These are phyloP conservation scores for Colletotrichum viniferum DNA, from an alignment of 2,329 filamentous ascomycete genomes.

Conservation along the genomic window DNA sequence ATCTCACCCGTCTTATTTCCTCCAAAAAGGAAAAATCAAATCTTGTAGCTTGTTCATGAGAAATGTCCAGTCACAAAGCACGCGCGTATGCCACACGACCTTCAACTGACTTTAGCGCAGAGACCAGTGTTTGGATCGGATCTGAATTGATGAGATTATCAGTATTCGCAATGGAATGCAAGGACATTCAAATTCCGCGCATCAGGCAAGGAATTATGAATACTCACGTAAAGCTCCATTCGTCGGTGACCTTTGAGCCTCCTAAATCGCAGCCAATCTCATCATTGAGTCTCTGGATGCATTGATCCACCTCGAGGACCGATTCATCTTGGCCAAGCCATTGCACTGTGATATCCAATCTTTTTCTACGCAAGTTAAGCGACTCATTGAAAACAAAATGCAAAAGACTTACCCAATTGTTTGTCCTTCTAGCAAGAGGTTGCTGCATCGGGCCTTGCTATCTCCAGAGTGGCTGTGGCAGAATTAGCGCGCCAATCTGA, in stretches of 20 bases:
- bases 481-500: neutral
- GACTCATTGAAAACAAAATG: no score
- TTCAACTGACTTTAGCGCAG: neutral
- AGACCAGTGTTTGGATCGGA: neutral
- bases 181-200: no score
- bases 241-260: neutral
- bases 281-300: neutral
- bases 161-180: neutral
- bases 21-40: neutral
- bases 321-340: neutral
- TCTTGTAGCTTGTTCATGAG: neutral
- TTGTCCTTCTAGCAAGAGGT: neutral
- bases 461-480: neutral
- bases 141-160: neutral
- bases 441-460: neutral
- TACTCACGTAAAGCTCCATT: neutral
- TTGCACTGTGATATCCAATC: neutral
- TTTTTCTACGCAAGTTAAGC: neutral
- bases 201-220: no score
- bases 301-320: neutral
- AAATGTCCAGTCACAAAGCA: neutral
- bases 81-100: rapidly evolving
- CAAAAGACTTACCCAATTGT: neutral
- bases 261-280: neutral
- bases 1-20: neutral